Evolutionary conservation across 106 monocot species (phyloP).

Genomic region (Phalaenopsis aphrodite): DNA sequence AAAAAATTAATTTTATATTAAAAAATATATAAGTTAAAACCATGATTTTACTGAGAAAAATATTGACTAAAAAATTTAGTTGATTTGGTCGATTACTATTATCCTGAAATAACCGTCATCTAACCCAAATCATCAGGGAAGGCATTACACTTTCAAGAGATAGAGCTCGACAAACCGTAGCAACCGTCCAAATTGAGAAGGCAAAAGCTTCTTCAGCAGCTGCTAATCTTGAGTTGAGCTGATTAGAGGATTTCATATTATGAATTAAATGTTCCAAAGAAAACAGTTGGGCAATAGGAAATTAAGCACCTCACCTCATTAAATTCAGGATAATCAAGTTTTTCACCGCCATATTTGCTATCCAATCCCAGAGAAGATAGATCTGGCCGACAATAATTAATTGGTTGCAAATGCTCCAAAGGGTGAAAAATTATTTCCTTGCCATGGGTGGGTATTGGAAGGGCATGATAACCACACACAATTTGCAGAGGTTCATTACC

Average conservation of each 20-base stretch:
- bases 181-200: constrained; percentile 79
- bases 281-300: neutral
- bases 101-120: neutral
- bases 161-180: constrained; percentile 78
- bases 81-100: neutral
- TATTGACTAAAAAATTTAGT: neutral
- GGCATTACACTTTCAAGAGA: constrained; percentile 88
- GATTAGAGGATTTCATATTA: constrained; percentile 17
- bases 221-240: constrained; percentile 74
- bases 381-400: constrained; percentile 60
- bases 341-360: constrained; percentile 20
- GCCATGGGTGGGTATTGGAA: constrained; percentile 64
- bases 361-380: constrained; percentile 36
- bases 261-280: constrained; percentile 6
- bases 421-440: constrained; percentile 86
- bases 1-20: neutral
- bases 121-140: constrained; percentile 4
- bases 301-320: constrained; percentile 42
- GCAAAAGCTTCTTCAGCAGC: constrained; percentile 95
- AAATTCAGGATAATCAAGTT: constrained; percentile 30
- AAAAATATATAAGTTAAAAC: neutral
- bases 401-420: constrained; percentile 79
- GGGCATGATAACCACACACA: constrained; percentile 80
- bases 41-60: neutral
- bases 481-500: constrained; percentile 84